These are phyloP conservation scores for Ophiostoma ulmi DNA, from an alignment of 2,329 filamentous ascomycete genomes.

Conservation along the genomic window DNA sequence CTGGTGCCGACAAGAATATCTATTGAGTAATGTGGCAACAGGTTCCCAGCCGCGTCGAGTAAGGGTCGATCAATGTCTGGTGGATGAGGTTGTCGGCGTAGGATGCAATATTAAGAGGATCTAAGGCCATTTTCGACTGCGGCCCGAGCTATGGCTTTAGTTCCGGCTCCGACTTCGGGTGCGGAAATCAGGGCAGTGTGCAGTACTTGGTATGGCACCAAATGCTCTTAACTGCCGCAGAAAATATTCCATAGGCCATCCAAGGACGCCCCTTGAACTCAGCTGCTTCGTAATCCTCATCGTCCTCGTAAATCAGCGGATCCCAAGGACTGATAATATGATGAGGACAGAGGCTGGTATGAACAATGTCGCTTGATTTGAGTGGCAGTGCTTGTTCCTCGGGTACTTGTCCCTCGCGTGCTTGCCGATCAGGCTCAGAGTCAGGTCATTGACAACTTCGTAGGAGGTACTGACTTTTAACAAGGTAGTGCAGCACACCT, in stretches of 20 bases:
- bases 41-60: neutral
- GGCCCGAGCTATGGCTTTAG: too few relatives aligned
- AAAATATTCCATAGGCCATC: neutral
- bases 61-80: neutral
- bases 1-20: neutral
- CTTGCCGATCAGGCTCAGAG: too few relatives aligned
- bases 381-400: neutral
- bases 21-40: neutral
- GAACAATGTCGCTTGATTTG: neutral
- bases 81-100: neutral
- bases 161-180: too few relatives aligned
- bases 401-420: too few relatives aligned
- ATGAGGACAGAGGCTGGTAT: neutral
- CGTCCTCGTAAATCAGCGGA: too few relatives aligned
- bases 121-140: neutral
- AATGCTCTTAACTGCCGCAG: neutral
- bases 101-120: neutral
- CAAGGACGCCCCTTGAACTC: too few relatives aligned
- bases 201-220: neutral
- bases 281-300: too few relatives aligned
- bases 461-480: neutral
- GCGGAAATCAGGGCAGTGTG: neutral
- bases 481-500: neutral
- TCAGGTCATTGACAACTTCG: neutral
- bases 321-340: neutral